Conservation (phyloP, 2,329 filamentous ascomycete species). For the Monilinia vaccinii-corymbosi region DNA sequence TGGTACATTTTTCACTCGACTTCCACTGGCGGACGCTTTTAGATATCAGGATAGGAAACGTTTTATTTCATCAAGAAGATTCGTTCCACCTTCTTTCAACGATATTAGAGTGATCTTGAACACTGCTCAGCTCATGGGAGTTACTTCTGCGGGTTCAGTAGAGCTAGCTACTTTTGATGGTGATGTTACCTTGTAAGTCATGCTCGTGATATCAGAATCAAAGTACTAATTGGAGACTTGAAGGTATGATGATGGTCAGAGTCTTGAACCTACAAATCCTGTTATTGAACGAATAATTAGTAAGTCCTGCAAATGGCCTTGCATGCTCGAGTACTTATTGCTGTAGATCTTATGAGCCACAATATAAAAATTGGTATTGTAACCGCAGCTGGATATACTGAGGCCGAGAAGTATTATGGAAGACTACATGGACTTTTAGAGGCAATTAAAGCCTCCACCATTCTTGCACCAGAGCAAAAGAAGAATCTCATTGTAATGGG, state of each 20-base stretch:
- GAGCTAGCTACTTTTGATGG: slow-evolving; percentile 94
- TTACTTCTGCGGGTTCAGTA: slow-evolving; percentile 64
- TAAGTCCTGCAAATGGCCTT: slow-evolving; percentile 21
- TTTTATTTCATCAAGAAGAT: slow-evolving; percentile 81
- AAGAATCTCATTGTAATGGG: slow-evolving; percentile 80
- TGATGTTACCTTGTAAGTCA: slow-evolving; percentile 73
- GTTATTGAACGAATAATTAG: slow-evolving; percentile 58
- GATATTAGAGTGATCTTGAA: slow-evolving; percentile 90
- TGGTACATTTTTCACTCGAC: slow-evolving; percentile 85
- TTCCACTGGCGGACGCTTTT: slow-evolving; percentile 84
- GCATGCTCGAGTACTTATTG: slow-evolving; percentile 10
- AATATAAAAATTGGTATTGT: slow-evolving; percentile 89
- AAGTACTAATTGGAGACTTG: slow-evolving; percentile 32
- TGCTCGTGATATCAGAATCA: neutral
- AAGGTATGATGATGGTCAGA: slow-evolving; percentile 70
- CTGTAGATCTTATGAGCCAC: slow-evolving; percentile 62
- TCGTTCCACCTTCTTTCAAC: slow-evolving; percentile 95
- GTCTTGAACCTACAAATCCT: slow-evolving; percentile 64
- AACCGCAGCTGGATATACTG: slow-evolving; percentile 90
- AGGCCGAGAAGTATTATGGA: slow-evolving; percentile 75
- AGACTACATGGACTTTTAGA: slow-evolving; percentile 82
- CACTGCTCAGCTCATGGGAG: slow-evolving; percentile 85
- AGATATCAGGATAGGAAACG: slow-evolving; percentile 78
- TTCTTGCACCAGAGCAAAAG: slow-evolving; percentile 57
- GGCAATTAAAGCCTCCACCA: slow-evolving; percentile 53